Percentiles rank a stretch among this genome's conserved stretches.
Conservation (phyloP, 148 eudicot species). For the Chenopodium quinoa region DNA sequence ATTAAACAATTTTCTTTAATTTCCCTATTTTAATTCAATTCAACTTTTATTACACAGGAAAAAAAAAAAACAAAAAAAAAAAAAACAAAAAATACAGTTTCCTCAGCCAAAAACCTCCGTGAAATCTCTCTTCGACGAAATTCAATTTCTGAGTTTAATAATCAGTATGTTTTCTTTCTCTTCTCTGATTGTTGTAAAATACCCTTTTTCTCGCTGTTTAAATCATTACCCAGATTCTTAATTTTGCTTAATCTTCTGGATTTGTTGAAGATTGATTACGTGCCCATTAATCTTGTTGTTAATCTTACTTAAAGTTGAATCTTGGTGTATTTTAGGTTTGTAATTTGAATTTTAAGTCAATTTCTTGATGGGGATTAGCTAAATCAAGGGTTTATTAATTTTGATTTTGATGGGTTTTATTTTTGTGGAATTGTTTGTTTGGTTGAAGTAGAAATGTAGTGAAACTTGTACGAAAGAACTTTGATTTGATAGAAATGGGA, state of each 20-base stretch:
- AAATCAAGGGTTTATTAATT: slow-evolving; percentile 3
- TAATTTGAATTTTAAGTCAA: background rate
- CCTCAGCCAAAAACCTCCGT: background rate
- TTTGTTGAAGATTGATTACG: background rate
- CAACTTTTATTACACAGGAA: background rate
- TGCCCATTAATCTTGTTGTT: background rate
- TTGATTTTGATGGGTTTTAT: background rate
- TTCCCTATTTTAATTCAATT: too few relatives aligned
- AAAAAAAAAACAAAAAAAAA: too few relatives aligned
- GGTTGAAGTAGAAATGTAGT: background rate
- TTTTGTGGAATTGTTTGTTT: background rate
- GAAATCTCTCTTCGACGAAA: background rate
- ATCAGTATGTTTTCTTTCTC: background rate
- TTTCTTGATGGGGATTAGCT: background rate
- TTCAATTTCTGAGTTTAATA: background rate
- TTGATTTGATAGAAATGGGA: background rate
- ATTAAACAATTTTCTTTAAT: too few relatives aligned
- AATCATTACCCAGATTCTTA: slow-evolving; percentile 12
- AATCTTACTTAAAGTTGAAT: background rate
- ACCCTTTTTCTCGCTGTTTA: background rate
- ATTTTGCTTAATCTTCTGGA: background rate
- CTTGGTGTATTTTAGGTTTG: slow-evolving; percentile 2
- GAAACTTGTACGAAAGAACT: background rate
- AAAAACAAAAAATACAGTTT: background rate
- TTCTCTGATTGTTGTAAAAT: background rate